These are phyloP conservation scores for Aspergillus nidulans DNA, from an alignment of 495 filamentous ascomycete species.

Conservation along the genomic window DNA sequence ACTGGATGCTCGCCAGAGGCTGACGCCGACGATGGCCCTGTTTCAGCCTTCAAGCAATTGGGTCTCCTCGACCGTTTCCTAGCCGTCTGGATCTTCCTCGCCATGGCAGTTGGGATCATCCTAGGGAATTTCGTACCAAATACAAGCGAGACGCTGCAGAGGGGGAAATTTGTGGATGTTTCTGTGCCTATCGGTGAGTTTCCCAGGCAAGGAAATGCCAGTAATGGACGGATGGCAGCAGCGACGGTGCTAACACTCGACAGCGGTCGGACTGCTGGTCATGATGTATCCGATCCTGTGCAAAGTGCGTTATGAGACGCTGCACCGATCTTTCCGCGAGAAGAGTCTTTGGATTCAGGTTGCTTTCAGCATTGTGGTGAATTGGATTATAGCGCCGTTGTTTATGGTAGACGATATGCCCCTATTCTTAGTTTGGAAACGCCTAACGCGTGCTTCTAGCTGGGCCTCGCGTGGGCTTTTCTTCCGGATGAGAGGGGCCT, in stretches of 20 bases:
- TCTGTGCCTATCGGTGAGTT: slow-evolving; percentile 70
- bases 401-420: slow-evolving; percentile 61
- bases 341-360: slow-evolving; percentile 75
- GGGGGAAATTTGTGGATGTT: slow-evolving; percentile 68
- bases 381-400: slow-evolving; percentile 88
- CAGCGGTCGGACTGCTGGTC: slow-evolving; percentile 74
- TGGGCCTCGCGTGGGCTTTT: slow-evolving; percentile 77
- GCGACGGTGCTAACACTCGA: background rate
- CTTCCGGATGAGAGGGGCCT: slow-evolving; percentile 67
- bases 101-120: slow-evolving; percentile 75
- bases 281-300: slow-evolving; percentile 97
- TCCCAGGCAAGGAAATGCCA: background rate
- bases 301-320: slow-evolving; percentile 80
- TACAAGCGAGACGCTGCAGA: slow-evolving; percentile 58
- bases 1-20: background rate
- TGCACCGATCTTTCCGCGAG: slow-evolving; percentile 63
- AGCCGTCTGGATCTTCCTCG: slow-evolving; percentile 80
- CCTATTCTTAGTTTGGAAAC: background rate
- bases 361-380: slow-evolving; percentile 69
- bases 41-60: slow-evolving; percentile 50
- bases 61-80: slow-evolving; percentile 72
- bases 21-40: background rate
- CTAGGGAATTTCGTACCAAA: slow-evolving; percentile 72
- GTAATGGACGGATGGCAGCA: no score
- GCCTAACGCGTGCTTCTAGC: slow-evolving; percentile 50